phyloP scores from a whole-genome alignment of 306 rosid species.

The Ormosia emarginata region DNA sequence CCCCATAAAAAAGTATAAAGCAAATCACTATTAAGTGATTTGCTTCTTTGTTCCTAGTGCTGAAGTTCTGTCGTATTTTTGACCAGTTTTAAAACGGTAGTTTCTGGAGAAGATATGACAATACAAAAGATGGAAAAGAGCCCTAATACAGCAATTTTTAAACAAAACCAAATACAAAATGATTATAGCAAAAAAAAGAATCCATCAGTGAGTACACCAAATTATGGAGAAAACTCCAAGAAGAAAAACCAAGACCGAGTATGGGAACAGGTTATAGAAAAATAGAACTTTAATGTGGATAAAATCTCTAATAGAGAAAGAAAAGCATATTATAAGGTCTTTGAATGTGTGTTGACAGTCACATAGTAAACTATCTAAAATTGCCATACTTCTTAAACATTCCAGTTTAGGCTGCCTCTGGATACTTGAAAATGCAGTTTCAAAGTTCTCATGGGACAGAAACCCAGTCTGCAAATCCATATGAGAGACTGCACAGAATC shows the following conservation, averaged over 20 bases:
- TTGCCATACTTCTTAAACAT: slow-evolving; percentile 61
- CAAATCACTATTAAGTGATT: not conserved
- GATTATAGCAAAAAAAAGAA: not conserved
- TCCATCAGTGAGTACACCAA: not conserved
- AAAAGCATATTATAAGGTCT: not conserved
- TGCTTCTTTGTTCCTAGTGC: not conserved
- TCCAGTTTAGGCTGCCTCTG: slow-evolving; percentile 83
- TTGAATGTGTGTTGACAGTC: not conserved
- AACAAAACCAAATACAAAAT: not conserved
- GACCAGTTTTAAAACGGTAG: not conserved
- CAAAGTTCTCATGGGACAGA: slow-evolving; percentile 59
- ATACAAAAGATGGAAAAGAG: not conserved
- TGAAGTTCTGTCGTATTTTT: not conserved
- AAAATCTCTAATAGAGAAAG: not conserved
- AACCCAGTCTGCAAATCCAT: slow-evolving; percentile 75
- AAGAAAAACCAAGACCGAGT: not conserved
- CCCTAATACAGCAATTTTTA: not conserved
- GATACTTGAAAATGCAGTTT: slow-evolving; percentile 60
- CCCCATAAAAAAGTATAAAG: not conserved
- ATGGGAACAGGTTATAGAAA: not conserved
- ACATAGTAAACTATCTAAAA: not conserved
- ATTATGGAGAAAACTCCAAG: not conserved
- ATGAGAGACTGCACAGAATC: slow-evolving; percentile 72
- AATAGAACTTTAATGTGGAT: not conserved
- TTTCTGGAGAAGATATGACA: not conserved